A percentile compares a stretch with the other conserved stretches of the same genome.
These are phyloP conservation scores for Sambucus nigra DNA, from an alignment of 129 eudicot species.

Conservation along the genomic window DNA sequence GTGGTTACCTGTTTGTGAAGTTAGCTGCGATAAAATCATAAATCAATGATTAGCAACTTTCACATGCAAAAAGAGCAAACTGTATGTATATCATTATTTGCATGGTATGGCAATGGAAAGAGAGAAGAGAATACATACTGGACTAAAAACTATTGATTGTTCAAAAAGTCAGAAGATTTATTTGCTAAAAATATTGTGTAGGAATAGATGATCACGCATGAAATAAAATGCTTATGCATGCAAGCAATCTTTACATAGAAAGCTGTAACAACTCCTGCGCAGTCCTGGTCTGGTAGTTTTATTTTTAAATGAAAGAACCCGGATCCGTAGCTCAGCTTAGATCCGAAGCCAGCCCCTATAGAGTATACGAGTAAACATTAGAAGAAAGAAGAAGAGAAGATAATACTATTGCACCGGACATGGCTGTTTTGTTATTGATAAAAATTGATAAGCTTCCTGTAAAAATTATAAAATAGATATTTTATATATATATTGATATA, in stretches of 20 bases:
- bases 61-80: neutral
- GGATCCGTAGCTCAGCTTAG: slow-evolving; percentile 54
- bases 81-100: neutral
- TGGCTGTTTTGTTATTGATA: too few species aligned
- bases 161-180: neutral
- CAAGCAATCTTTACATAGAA: slow-evolving; percentile 37
- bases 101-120: too few species aligned
- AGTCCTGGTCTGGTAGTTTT: slow-evolving; percentile 47
- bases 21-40: slow-evolving; percentile 30
- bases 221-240: neutral
- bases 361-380: neutral
- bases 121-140: too few species aligned
- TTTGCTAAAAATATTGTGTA: neutral
- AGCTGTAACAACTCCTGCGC: slow-evolving; percentile 73
- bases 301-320: slow-evolving; percentile 70
- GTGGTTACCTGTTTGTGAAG: slow-evolving; percentile 24
- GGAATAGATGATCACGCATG: neutral
- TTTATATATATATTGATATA: neutral
- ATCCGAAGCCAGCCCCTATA: slow-evolving; percentile 68
- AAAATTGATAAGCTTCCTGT: neutral
- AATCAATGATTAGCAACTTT: neutral
- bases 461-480: too few species aligned
- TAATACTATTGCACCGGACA: neutral
- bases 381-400: neutral
- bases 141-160: neutral